phyloP scores from a whole-genome alignment of 1,284 basidiomycete species.

The Hymenochaete sp. region DNA sequence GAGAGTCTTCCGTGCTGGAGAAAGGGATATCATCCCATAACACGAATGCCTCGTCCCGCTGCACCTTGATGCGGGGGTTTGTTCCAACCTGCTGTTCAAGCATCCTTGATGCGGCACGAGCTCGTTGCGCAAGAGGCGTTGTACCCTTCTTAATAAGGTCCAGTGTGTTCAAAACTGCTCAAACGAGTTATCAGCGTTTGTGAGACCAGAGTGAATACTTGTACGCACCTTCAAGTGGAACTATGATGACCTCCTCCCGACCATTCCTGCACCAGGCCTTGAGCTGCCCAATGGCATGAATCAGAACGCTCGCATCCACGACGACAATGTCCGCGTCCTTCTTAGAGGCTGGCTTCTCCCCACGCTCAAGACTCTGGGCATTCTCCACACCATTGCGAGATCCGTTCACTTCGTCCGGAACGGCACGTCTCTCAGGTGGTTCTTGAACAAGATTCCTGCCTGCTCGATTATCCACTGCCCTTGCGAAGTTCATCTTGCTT shows the following conservation, averaged over 20 bases:
- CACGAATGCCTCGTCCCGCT: slow-evolving; percentile 70
- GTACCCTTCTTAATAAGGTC: slow-evolving; percentile 90
- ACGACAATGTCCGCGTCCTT: slow-evolving; percentile 71
- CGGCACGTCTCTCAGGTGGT: slow-evolving; percentile 2
- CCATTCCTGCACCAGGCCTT: slow-evolving; percentile 75
- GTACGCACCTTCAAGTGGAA: slow-evolving; percentile 78
- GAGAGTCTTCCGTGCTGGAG: slow-evolving; percentile 14
- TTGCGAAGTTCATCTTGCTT: neutral
- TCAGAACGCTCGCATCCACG: slow-evolving; percentile 79
- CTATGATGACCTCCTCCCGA: slow-evolving; percentile 60
- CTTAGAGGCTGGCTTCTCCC: slow-evolving; percentile 31
- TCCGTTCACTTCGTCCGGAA: slow-evolving; percentile 11
- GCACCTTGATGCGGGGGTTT: slow-evolving; percentile 69
- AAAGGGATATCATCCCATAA: slow-evolving; percentile 65
- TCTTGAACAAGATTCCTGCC: slow-evolving; percentile 8
- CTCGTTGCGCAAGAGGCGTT: slow-evolving; percentile 67
- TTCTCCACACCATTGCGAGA: slow-evolving; percentile 16
- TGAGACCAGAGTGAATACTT: neutral
- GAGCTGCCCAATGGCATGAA: slow-evolving; percentile 74
- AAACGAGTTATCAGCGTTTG: neutral
- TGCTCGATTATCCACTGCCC: slow-evolving; percentile 3
- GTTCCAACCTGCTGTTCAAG: slow-evolving; percentile 75
- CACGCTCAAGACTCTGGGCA: slow-evolving; percentile 24
- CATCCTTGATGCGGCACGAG: slow-evolving; percentile 72
- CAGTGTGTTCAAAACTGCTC: slow-evolving; percentile 78